A percentile compares a stretch with the other conserved stretches of the same genome.
These are phyloP conservation scores for Boehmeria nivea DNA, from an alignment of 306 rosid genomes.

Conservation along the genomic window DNA sequence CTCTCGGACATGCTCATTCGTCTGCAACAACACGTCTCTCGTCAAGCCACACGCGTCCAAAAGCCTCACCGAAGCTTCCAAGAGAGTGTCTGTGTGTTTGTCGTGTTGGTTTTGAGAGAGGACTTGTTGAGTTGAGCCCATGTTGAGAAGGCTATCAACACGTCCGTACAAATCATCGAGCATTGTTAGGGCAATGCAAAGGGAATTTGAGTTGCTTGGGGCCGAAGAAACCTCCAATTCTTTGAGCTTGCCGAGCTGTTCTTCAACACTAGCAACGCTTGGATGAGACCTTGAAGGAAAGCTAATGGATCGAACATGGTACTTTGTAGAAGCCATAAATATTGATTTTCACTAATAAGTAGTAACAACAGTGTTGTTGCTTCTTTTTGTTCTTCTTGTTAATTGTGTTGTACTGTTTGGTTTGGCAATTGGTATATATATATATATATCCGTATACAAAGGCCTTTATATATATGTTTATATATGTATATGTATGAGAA, in stretches of 20 bases:
- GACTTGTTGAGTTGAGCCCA: slow-evolving; percentile 51
- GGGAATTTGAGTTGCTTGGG: slow-evolving; percentile 36
- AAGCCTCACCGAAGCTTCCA: slow-evolving; percentile 56
- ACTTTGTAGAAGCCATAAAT: slow-evolving; percentile 38
- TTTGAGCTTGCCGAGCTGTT: slow-evolving; percentile 41
- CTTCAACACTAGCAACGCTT: slow-evolving; percentile 33
- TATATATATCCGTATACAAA: background rate
- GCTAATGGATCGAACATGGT: slow-evolving; percentile 52
- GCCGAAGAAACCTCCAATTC: slow-evolving; percentile 30
- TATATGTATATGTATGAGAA: background rate
- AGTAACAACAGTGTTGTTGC: too few species aligned
- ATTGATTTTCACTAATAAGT: background rate
- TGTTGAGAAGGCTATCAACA: slow-evolving; percentile 51
- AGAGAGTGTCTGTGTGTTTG: slow-evolving; percentile 39
- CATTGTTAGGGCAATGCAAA: slow-evolving; percentile 26
- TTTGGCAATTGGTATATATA: background rate
- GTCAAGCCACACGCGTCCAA: slow-evolving; percentile 55
- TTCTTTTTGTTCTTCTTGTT: too few species aligned
- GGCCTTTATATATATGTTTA: background rate
- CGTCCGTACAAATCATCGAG: slow-evolving; percentile 42
- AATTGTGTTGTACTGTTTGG: too few species aligned
- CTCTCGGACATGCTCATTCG: slow-evolving; percentile 42
- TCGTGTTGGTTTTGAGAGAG: slow-evolving; percentile 35
- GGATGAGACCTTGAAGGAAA: slow-evolving; percentile 69
- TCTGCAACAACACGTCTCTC: slow-evolving; percentile 41